Evolutionary conservation across 139 green algal species (phyloP).

Genomic region (Volvox africanus): DNA sequence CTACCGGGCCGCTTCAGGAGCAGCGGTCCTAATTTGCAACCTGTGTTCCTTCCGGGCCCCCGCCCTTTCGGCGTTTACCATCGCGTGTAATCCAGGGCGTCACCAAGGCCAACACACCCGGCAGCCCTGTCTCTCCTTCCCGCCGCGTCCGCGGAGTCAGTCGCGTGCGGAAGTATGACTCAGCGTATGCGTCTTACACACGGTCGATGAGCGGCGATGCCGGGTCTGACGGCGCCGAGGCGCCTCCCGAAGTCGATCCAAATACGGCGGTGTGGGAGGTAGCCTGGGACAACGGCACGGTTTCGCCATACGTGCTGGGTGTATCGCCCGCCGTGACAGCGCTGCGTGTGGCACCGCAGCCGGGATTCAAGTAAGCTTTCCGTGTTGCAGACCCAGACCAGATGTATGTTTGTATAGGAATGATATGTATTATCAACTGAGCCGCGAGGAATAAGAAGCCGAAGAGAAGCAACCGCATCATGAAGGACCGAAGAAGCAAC

Average conservation of each 20-base stretch:
- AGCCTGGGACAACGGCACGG: constrained; percentile 23
- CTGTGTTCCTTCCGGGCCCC: no score
- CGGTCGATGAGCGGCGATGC: not conserved
- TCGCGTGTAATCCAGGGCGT: not conserved
- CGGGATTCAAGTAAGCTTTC: constrained; percentile 21
- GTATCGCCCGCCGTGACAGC: not conserved
- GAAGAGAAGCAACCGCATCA: no score
- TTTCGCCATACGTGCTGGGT: constrained; percentile 1
- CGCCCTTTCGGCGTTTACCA: no score
- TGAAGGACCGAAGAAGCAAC: no score
- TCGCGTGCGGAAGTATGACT: not conserved
- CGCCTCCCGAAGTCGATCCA: not conserved
- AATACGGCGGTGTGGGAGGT: constrained; percentile 31
- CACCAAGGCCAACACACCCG: not conserved
- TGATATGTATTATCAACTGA: no score
- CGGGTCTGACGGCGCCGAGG: not conserved
- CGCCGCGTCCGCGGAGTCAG: not conserved
- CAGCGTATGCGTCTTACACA: not conserved
- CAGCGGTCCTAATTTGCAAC: no score
- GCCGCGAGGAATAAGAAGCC: no score
- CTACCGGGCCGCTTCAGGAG: no score
- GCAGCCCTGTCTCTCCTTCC: not conserved
- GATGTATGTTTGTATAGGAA: no score
- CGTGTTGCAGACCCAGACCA: no score
- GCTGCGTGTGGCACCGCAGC: constrained; percentile 2